phyloP scores from a whole-genome alignment of 2,329 filamentous ascomycete genomes.

The Cladosporium phlei region DNA sequence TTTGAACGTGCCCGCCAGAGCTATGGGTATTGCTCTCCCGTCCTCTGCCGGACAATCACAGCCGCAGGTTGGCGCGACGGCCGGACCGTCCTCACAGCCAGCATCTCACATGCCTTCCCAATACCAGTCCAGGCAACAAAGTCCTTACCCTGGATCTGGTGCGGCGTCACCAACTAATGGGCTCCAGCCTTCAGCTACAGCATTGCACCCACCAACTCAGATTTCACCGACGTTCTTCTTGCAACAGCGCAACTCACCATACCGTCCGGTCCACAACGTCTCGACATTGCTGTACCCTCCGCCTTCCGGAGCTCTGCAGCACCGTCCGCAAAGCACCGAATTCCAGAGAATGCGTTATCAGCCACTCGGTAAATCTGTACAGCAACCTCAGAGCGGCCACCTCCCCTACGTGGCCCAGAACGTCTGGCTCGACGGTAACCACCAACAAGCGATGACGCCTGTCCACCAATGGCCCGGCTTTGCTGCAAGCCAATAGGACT shows the following conservation, averaged over 20 bases:
- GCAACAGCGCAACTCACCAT: conserved; percentile 83
- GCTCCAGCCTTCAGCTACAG: conserved; percentile 50
- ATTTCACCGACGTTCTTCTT: conserved; percentile 85
- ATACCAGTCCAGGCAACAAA: conserved; percentile 46
- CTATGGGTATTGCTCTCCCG: conserved; percentile 74
- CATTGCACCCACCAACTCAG: conserved; percentile 51
- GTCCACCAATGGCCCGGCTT: conserved; percentile 14
- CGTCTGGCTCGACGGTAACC: conserved; percentile 28
- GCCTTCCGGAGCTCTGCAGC: conserved; percentile 70
- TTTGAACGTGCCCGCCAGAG: conserved; percentile 51
- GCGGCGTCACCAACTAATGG: conserved; percentile 67
- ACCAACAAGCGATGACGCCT: conserved; percentile 13
- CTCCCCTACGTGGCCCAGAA: conserved; percentile 38
- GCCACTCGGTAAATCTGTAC: conserved; percentile 43
- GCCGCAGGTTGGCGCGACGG: conserved; percentile 13
- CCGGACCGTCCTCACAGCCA: conserved; percentile 20
- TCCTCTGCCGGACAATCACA: conserved; percentile 47
- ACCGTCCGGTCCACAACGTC: conserved; percentile 82
- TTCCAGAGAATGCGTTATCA: conserved; percentile 50
- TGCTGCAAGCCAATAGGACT: conserved; percentile 10
- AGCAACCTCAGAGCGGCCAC: conserved; percentile 41
- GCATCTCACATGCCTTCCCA: conserved; percentile 22
- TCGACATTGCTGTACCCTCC: conserved; percentile 88
- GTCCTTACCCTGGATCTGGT: conserved; percentile 50
- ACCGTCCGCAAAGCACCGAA: conserved; percentile 39